Evolutionary conservation across 2,329 filamentous ascomycete species (phyloP).

Genomic region (Phialemoniopsis sp.): DNA sequence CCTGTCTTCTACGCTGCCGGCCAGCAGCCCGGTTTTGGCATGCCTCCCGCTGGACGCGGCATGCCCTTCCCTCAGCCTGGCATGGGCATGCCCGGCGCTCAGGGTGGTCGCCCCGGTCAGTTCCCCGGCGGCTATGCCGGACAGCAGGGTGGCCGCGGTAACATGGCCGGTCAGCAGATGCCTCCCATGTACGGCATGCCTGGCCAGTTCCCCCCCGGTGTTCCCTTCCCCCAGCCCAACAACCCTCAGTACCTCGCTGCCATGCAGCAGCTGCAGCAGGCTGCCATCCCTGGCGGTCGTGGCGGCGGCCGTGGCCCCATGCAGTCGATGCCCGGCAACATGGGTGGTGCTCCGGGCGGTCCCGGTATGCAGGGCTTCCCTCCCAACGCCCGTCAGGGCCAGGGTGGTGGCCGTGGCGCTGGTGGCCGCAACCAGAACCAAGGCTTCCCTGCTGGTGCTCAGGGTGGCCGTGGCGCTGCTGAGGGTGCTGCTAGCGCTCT

Average conservation of each 20-base stretch:
- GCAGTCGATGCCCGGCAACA: constrained; percentile 60
- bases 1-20: constrained; percentile 90
- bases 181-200: constrained; percentile 82
- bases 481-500: constrained; percentile 37
- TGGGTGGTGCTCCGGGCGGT: constrained; percentile 49
- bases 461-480: constrained; percentile 40
- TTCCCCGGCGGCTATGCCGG: constrained; percentile 77
- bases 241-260: constrained; percentile 78
- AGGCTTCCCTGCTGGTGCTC: constrained; percentile 34
- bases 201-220: constrained; percentile 73
- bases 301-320: constrained; percentile 69
- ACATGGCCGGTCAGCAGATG: constrained; percentile 76
- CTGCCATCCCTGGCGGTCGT: constrained; percentile 55
- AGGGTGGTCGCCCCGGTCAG: constrained; percentile 79
- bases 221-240: constrained; percentile 74
- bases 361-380: constrained; percentile 54
- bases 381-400: constrained; percentile 45
- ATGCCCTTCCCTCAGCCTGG: constrained; percentile 63
- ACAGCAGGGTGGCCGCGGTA: constrained; percentile 85
- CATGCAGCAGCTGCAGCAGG: constrained; percentile 72
- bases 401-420: constrained; percentile 34
- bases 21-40: constrained; percentile 64
- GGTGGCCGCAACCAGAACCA: constrained; percentile 34
- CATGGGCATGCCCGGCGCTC: constrained; percentile 66
- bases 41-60: constrained; percentile 56